phyloP scores from a whole-genome alignment of 148 eudicot genomes.

The Fagopyrum homotropicum region DNA sequence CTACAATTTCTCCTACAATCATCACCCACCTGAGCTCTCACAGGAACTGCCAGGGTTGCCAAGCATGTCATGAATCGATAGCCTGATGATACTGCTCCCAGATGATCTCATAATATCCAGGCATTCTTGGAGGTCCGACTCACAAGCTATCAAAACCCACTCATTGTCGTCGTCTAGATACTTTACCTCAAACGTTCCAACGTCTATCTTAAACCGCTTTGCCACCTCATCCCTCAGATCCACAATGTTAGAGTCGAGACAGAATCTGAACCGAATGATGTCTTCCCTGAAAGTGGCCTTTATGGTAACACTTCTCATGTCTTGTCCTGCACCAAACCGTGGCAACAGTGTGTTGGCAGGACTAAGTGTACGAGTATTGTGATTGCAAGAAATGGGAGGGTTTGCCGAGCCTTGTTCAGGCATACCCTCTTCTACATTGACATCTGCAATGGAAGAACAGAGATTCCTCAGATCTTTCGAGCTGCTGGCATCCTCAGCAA shows the following conservation, averaged over 20 bases:
- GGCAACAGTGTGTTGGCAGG: constrained; percentile 7
- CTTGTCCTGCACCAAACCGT: constrained; percentile 35
- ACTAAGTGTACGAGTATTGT: background rate
- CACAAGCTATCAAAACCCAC: constrained; percentile 68
- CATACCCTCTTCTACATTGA: constrained; percentile 27
- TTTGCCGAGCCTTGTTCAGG: constrained; percentile 38
- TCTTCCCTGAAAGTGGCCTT: constrained; percentile 79
- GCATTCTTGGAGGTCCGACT: constrained; percentile 72
- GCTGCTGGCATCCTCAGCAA: constrained; percentile 61
- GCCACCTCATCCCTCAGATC: constrained; percentile 65
- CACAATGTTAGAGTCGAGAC: constrained; percentile 38
- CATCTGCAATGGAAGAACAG: constrained; percentile 26
- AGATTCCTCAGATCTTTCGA: constrained; percentile 59
- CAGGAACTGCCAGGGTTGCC: constrained; percentile 54
- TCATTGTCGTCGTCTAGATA: constrained; percentile 85
- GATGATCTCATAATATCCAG: constrained; percentile 50
- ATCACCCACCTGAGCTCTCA: constrained; percentile 46
- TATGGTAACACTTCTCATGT: constrained; percentile 51
- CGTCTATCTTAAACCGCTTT: constrained; percentile 65
- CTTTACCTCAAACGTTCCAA: constrained; percentile 73
- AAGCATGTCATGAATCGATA: constrained; percentile 48
- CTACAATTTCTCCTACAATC: background rate
- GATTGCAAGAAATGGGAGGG: background rate
- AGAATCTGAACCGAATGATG: constrained; percentile 64
- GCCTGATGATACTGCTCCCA: constrained; percentile 48